Conservation (phyloP, 2,329 filamentous ascomycete species). For the Monosporascus sp. region DNA sequence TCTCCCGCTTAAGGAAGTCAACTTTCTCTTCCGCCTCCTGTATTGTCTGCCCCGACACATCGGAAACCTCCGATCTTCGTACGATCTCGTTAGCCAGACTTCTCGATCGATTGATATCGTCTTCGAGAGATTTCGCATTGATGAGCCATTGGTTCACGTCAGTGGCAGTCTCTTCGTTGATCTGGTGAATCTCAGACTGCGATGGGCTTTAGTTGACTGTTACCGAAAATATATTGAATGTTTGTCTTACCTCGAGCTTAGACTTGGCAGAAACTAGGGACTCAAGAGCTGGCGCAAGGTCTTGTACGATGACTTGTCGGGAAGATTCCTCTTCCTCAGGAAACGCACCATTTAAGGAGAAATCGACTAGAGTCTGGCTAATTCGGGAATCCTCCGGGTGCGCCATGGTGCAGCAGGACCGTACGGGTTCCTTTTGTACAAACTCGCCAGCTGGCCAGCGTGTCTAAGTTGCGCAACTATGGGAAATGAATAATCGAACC, state of each 20-base stretch:
- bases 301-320: conserved; percentile 26
- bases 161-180: conserved; percentile 72
- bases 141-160: conserved; percentile 83
- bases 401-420: conserved; percentile 18
- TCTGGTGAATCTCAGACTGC: conserved; percentile 65
- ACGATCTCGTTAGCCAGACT: conserved; percentile 77
- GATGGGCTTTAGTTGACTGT: conserved; percentile 4
- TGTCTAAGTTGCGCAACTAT: no score
- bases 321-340: conserved; percentile 43
- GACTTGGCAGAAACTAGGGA: conserved; percentile 37
- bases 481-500: neutral
- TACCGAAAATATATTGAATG: neutral
- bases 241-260: conserved; percentile 37
- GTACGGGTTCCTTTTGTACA: neutral
- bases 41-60: conserved; percentile 47
- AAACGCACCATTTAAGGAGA: conserved; percentile 45
- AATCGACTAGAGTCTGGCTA: conserved; percentile 59
- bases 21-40: conserved; percentile 50
- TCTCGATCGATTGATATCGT: conserved; percentile 78
- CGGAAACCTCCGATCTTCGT: conserved; percentile 64
- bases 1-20: conserved; percentile 53
- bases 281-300: conserved; percentile 36
- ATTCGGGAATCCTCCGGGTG: conserved; percentile 28
- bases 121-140: conserved; percentile 78
- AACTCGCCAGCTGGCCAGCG: no score